Base-by-base conservation (phyloP, 108 stramenopile genomes). In the Cyclotella baltica region DNA sequence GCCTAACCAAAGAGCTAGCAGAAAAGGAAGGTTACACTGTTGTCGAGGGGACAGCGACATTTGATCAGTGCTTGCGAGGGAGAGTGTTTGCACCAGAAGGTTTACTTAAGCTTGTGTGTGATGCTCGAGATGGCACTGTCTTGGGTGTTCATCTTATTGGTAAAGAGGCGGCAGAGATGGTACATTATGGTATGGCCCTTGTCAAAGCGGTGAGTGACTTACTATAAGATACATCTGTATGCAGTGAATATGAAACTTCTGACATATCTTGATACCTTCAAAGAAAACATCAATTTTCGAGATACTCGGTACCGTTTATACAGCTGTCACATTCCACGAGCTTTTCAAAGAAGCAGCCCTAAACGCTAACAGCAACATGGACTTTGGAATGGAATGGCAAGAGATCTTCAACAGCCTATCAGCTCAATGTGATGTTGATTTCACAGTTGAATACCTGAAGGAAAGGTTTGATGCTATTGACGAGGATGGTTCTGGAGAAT, bases 241-340 rank as follows among this genome's bases (percentile, higher is more conserved):
- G n/a, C n/a, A n/a, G n/a, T n/a, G n/a, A n/a, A n/a, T n/a, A n/a
- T n/a, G n/a, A n/a, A n/a, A n/a, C n/a, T n/a, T n/a, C n/a, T n/a
- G n/a, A n/a, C n/a, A n/a, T n/a, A n/a, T n/a, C n/a, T n/a, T n/a
- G n/a, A n/a, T n/a, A n/a, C n/a, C n/a, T n/a, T n/a, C n/a, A n/a
- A n/a, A n/a, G n/a, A 35, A 27, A 22, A 51, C 46, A 16, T 31
- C 69, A 20, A 76, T 76, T 28, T 50, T 56, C 13, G 67, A 70
- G 6, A 59, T 76, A 13, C 64, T 64, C 9, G 28, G 50, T 31
- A 70, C 63, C 3, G 53, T 70, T n/a, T 76, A 67, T 34, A 56
- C 76, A 16, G 76, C 69, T 34, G 76, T 76, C 15, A 76, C 75
- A 8, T 76, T 76, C 43, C 75, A 76, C 20, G 75, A 76, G 67